A percentile compares a stretch with the other conserved stretches of the same genome.
Conservation (phyloP, 768 basidiomycete genomes). For the Mycena chlorophos region DNA sequence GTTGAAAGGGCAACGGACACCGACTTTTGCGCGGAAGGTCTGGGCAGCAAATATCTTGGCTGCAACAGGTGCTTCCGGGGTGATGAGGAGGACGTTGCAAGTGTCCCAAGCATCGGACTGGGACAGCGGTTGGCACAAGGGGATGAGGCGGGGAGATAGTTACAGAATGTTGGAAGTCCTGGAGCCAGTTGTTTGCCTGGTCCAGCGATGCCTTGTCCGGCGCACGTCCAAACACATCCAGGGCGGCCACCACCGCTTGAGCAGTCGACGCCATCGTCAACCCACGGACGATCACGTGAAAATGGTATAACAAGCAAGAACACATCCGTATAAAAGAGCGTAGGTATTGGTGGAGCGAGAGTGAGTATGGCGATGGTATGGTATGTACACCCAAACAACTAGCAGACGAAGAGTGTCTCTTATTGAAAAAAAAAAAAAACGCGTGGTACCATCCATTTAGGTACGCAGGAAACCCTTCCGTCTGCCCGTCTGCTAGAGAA, state of each 20-base stretch:
- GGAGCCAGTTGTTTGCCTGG: constrained; percentile 90
- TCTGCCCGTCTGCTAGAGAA: constrained; percentile 48
- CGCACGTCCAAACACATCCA: constrained; percentile 76
- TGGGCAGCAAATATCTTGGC: constrained; percentile 95
- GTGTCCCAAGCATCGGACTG: constrained; percentile 97
- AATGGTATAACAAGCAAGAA: constrained; percentile 44
- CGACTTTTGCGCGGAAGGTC: constrained; percentile 91
- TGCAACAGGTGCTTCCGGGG: constrained; percentile 71
- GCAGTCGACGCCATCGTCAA: constrained; percentile 58
- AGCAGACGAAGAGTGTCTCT: constrained; percentile 31
- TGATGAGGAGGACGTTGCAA: constrained; percentile 87
- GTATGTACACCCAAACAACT: constrained; percentile 40
- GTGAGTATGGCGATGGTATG: constrained; percentile 38
- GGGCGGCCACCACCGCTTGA: constrained; percentile 70
- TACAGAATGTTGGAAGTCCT: constrained; percentile 99
- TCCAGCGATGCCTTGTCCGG: constrained; percentile 84
- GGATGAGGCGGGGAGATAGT: constrained; percentile 73
- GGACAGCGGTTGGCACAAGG: constrained; percentile 65
- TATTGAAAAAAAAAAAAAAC: constrained; percentile 28
- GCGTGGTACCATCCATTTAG: constrained; percentile 41
- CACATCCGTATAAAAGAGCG: constrained; percentile 63
- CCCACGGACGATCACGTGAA: constrained; percentile 28
- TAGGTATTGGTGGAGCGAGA: constrained; percentile 55
- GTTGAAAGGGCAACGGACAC: constrained; percentile 28
- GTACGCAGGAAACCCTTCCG: constrained; percentile 79